Conservation (phyloP, 768 basidiomycete species). For the Lentinula lateritia region DNA sequence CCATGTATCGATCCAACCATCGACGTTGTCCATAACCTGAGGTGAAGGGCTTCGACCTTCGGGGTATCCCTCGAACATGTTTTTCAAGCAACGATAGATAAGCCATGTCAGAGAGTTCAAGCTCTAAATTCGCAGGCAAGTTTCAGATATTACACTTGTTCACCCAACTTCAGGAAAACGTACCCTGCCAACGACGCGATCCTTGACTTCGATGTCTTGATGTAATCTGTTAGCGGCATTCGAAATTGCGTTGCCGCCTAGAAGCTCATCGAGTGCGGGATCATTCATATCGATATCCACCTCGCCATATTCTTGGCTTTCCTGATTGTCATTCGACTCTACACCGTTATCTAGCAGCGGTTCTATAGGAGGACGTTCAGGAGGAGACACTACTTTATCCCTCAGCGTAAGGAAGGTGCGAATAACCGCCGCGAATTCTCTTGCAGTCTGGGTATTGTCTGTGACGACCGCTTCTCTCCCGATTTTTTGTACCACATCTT, state of each 20-base stretch:
- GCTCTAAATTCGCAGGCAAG: neutral
- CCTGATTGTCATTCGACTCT: slow-evolving; percentile 38
- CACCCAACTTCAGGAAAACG: slow-evolving; percentile 6
- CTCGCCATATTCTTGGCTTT: slow-evolving; percentile 73
- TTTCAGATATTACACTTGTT: slow-evolving; percentile 2
- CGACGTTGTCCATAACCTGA: slow-evolving; percentile 29
- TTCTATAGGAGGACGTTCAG: slow-evolving; percentile 24
- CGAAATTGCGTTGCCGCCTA: slow-evolving; percentile 15
- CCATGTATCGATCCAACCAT: slow-evolving; percentile 68
- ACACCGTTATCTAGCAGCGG: slow-evolving; percentile 12
- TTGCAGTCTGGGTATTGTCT: slow-evolving; percentile 33
- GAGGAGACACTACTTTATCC: slow-evolving; percentile 38
- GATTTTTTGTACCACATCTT: slow-evolving; percentile 56
- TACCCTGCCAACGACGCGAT: slow-evolving; percentile 19
- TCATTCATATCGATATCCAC: slow-evolving; percentile 59
- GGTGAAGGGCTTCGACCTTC: slow-evolving; percentile 12
- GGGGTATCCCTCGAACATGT: slow-evolving; percentile 14
- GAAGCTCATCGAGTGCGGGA: slow-evolving; percentile 49
- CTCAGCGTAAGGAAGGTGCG: slow-evolving; percentile 60
- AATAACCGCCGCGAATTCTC: slow-evolving; percentile 53
- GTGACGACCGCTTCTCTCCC: slow-evolving; percentile 36
- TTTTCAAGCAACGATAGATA: slow-evolving; percentile 39
- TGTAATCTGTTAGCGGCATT: slow-evolving; percentile 9
- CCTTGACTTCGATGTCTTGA: slow-evolving; percentile 20
- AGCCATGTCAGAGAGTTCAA: slow-evolving; percentile 25